Evolutionary conservation across 768 basidiomycete species (phyloP), one percentile per base, ranked within the genome.

Genomic region (Naganishia vishniacii): DNA sequence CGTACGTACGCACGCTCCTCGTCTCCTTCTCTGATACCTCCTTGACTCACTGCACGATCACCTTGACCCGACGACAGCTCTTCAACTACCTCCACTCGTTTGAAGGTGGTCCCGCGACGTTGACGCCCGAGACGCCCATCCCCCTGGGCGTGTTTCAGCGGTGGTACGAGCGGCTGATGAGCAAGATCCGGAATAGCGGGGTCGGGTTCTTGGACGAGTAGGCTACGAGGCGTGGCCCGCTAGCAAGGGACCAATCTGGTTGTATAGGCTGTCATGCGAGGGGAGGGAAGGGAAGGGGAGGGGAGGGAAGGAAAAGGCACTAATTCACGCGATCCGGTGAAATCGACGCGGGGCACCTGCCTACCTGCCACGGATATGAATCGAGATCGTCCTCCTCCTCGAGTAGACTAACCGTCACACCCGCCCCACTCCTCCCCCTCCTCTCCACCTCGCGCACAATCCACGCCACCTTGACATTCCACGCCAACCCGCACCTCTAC

Each of bases 401-500:
- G n/a, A n/a, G n/a, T 29, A 32, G 47, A 44, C 37, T 48, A 4
- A 49, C 48, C 18, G 26, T 51, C 40, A 53, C 28, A 82, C 53
- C 78, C 84, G 13, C 44, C 86, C 87, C 18, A 86, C 88, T 8
- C 87, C 86, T 16, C 59, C 81, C n/a, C 12, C 78, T 91, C 23
- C 80, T 88, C 16, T 67, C 53, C 1, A 65, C 68, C 4, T 67
- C 40, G 12, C 65, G 65, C 58, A 37, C 41, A 11, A 49, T 71
- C 37, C n/a, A 58, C 41, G 15, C 34, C 45, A 25, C 28, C 15
- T 51, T 68, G n/a, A 84, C 84, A 11, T 73, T 82, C 61, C 62
- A 72, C 12, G 67, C 79, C 8, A 89, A 88, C 71, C 83, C 83
- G n/a, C 81, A 83, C 68, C 81, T 91, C 25, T 89, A 89, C 71